Percentiles rank a stretch among this genome's conserved stretches.
phyloP scores from a whole-genome alignment of 1,139 yeast genomes.

The Petasospora rhodanensis region DNA sequence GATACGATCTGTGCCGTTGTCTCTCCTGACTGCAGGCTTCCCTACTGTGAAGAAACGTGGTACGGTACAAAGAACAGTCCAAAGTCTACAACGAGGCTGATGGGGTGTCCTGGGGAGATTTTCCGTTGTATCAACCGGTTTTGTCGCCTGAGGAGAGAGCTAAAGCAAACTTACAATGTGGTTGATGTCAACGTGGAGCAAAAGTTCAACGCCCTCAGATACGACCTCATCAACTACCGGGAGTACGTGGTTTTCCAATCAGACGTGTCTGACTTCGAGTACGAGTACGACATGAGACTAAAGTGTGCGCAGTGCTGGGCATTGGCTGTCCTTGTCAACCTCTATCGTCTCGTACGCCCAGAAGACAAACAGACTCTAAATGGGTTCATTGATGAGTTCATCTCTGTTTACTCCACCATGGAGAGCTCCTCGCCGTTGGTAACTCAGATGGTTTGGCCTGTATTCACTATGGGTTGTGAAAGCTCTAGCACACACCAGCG shows the following conservation, averaged over 20 bases:
- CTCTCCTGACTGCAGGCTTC: conserved; percentile 49
- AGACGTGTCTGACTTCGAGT: conserved; percentile 25
- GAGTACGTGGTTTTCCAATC: conserved; percentile 38
- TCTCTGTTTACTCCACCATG: conserved; percentile 40
- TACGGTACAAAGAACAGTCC: conserved; percentile 39
- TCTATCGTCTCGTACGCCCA: conserved; percentile 34
- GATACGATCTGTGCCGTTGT: conserved; percentile 52
- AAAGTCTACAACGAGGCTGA: conserved; percentile 45
- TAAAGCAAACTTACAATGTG: conserved; percentile 20
- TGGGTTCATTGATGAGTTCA: conserved; percentile 40
- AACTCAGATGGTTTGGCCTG: conserved; percentile 60
- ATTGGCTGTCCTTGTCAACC: conserved; percentile 38
- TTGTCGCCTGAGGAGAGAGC: conserved; percentile 37
- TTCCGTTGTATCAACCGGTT: conserved; percentile 41
- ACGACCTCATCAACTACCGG: conserved; percentile 37
- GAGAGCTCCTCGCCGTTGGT: conserved; percentile 41
- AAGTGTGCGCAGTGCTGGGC: conserved; percentile 55
- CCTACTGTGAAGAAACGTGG: conserved; percentile 47
- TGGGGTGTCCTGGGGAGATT: conserved; percentile 57
- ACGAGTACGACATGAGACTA: conserved; percentile 35
- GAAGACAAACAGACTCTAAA: conserved; percentile 26
- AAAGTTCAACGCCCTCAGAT: conserved; percentile 31
- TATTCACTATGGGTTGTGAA: conserved; percentile 43
- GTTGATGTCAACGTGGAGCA: conserved; percentile 15
- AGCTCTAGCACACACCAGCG: conserved; percentile 33